A percentile compares a stretch with the other conserved stretches of the same genome.
These are phyloP conservation scores for Bolboschoenoplectus hybrid DNA, from an alignment of 202 grass and related monocot species.

Conservation along the genomic window DNA sequence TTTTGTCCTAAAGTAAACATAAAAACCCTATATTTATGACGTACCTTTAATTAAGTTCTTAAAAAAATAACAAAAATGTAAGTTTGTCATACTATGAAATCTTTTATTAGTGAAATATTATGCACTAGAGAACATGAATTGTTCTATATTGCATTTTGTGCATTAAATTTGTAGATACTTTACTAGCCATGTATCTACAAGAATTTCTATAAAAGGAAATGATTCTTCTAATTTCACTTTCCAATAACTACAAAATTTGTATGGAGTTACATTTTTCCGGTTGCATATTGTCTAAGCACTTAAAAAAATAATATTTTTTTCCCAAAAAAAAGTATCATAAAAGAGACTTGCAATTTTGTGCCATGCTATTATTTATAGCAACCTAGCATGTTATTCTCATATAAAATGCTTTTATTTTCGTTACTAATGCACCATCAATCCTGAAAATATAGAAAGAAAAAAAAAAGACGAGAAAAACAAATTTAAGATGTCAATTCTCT, in stretches of 20 bases:
- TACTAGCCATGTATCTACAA: not conserved
- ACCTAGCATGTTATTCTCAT: not conserved
- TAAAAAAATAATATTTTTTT: slow-evolving; percentile 12
- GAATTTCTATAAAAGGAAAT: not conserved
- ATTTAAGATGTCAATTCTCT: not conserved
- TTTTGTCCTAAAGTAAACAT: no score
- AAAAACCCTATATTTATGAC: no score
- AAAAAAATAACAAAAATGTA: no score
- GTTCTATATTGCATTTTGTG: no score
- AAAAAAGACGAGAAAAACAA: not conserved
- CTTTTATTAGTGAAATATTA: no score
- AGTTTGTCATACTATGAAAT: no score
- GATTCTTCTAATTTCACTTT: not conserved
- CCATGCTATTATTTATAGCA: slow-evolving; percentile 11
- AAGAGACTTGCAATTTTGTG: slow-evolving; percentile 6
- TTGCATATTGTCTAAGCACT: slow-evolving; percentile 2
- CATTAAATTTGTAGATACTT: no score
- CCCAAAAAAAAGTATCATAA: not conserved
- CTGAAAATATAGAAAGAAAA: not conserved
- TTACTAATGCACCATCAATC: slow-evolving; percentile 10
- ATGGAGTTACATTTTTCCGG: not conserved
- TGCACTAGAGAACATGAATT: no score
- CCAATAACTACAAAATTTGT: not conserved
- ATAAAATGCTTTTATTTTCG: slow-evolving; percentile 18
- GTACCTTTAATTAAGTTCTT: no score